Evolutionary conservation across 345 rosid species (phyloP).

Genomic region (Ricinus communis): DNA sequence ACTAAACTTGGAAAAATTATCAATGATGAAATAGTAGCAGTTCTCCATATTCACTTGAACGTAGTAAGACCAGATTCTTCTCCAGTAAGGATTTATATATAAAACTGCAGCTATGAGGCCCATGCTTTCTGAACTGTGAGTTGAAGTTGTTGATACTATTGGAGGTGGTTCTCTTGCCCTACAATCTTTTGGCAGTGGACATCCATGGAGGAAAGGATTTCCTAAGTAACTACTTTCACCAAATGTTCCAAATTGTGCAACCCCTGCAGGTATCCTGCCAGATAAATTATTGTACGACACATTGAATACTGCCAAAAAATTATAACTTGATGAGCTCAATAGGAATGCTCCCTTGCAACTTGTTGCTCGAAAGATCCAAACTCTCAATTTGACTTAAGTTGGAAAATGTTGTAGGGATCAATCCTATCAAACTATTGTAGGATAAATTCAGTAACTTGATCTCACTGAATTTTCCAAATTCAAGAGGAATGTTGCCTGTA

Average conservation of each 20-base stretch:
- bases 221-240: constrained; percentile 22
- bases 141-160: not conserved
- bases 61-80: too few species aligned
- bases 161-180: not conserved
- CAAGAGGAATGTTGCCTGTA: constrained; percentile 25
- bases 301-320: constrained; percentile 21
- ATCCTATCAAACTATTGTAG: constrained; percentile 27
- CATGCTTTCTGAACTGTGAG: not conserved
- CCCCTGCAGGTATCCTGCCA: too few species aligned
- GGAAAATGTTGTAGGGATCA: too few species aligned
- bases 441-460: constrained; percentile 33
- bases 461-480: constrained; percentile 14
- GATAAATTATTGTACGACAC: too few species aligned
- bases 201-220: constrained; percentile 26
- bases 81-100: too few species aligned
- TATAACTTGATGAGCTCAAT: constrained; percentile 19
- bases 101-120: not conserved
- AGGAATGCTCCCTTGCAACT: constrained; percentile 28
- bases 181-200: constrained; percentile 12
- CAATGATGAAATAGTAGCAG: not conserved
- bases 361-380: constrained; percentile 36
- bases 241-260: too few species aligned
- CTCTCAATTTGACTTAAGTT: too few species aligned
- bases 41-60: not conserved
- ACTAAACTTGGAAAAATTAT: not conserved